These are phyloP conservation scores for Pseudogymnoascus sp. DNA, from an alignment of 2,329 filamentous ascomycete species.

Conservation along the genomic window DNA sequence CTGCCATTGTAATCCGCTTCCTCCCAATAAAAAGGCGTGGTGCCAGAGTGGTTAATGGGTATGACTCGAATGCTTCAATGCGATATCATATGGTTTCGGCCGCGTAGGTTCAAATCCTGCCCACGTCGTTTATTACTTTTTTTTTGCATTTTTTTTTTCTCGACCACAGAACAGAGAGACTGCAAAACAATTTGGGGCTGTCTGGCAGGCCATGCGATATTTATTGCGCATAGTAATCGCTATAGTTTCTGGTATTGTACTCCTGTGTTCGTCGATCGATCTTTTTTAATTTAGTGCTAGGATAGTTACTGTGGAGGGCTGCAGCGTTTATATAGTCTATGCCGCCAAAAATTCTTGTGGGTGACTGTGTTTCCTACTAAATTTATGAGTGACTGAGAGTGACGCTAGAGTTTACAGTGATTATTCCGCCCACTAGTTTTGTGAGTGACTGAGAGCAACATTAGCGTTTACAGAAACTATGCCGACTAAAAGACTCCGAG, in stretches of 20 bases:
- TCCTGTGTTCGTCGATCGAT: too few relatives aligned
- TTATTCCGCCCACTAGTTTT: not conserved
- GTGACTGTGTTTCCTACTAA: too few relatives aligned
- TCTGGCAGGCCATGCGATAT: not conserved
- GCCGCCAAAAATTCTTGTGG: too few relatives aligned
- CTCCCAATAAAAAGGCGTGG: conserved; percentile 14
- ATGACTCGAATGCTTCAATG: conserved; percentile 25
- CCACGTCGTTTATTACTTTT: conserved; percentile 7
- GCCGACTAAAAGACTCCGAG: not conserved
- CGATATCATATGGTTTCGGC: conserved; percentile 9
- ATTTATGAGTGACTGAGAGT: too few relatives aligned
- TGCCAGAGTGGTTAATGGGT: conserved; percentile 32
- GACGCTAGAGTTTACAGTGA: not conserved
- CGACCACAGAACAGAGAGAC: not conserved
- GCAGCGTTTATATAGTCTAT: not conserved
- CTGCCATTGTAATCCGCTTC: not conserved
- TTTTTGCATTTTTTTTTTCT: not conserved
- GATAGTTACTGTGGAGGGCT: not conserved
- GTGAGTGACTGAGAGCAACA: not conserved
- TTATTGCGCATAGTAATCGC: not conserved
- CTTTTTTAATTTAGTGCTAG: not conserved
- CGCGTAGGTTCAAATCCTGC: conserved; percentile 9
- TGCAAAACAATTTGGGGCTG: not conserved
- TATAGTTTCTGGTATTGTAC: not conserved
- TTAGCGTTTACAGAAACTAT: not conserved